Percentiles rank a stretch among this genome's conserved stretches.
Conservation (phyloP, 495 filamentous ascomycete species). For the Glutinoglossum americanum region DNA sequence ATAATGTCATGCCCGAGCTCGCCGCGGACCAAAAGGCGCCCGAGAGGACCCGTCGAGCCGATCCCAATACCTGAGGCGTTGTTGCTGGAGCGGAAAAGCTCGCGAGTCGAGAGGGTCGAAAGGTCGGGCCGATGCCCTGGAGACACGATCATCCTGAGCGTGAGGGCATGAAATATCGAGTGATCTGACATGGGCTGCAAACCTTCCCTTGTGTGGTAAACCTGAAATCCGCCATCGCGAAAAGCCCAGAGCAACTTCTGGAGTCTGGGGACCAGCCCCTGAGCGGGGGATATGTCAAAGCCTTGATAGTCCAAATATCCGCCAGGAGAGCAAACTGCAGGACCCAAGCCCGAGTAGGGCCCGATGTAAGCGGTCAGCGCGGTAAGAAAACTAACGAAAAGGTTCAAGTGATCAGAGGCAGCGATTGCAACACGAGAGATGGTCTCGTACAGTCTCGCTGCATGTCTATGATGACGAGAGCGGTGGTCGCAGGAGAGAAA, state of each 20-base stretch:
- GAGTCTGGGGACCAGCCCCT: slow-evolving; percentile 27
- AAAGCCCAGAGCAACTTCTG: not conserved
- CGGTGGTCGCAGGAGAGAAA: slow-evolving; percentile 35
- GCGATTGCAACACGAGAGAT: not conserved
- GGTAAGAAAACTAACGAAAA: not conserved
- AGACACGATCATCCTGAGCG: not conserved
- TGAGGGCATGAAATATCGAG: not conserved
- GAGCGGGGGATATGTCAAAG: slow-evolving; percentile 30
- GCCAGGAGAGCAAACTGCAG: slow-evolving; percentile 31
- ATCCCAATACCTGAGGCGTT: slow-evolving; percentile 33
- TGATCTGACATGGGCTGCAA: not conserved
- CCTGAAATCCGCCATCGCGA: not conserved
- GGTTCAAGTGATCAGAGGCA: slow-evolving; percentile 5
- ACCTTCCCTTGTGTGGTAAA: slow-evolving; percentile 1
- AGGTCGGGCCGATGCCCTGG: slow-evolving; percentile 39
- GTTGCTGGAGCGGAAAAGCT: slow-evolving; percentile 30
- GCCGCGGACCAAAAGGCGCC: slow-evolving; percentile 40
- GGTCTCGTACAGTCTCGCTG: slow-evolving; percentile 36
- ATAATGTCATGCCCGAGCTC: slow-evolving; percentile 42
- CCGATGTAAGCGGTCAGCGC: slow-evolving; percentile 4
- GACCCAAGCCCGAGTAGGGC: not conserved
- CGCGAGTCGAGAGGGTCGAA: slow-evolving; percentile 33
- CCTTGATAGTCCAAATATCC: slow-evolving; percentile 40
- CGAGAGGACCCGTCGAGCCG: slow-evolving; percentile 37
- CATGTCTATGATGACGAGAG: slow-evolving; percentile 51